phyloP scores from a whole-genome alignment of 2,329 filamentous ascomycete species.

The Cryphonectria carpinicola region DNA sequence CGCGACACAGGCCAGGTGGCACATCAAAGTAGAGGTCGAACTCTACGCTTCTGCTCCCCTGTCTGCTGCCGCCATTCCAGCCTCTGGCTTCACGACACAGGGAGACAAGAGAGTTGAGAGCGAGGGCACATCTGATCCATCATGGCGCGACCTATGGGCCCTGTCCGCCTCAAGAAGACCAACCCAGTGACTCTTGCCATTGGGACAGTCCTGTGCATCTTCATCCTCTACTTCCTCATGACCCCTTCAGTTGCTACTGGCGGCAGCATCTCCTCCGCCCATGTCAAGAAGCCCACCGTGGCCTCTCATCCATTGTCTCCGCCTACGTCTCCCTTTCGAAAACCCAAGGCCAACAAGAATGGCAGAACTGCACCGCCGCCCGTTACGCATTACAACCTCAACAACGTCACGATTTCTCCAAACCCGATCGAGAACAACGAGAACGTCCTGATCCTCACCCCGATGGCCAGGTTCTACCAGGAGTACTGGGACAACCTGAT shows the following conservation, averaged over 20 bases:
- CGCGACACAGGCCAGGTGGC: conserved; percentile 26
- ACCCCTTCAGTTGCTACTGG: conserved; percentile 54
- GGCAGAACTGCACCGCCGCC: conserved; percentile 71
- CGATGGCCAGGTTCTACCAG: conserved; percentile 90
- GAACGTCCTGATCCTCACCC: conserved; percentile 87
- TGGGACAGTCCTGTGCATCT: conserved; percentile 71
- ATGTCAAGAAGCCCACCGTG: conserved; percentile 47
- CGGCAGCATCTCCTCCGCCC: conserved; percentile 52
- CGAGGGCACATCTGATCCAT: conserved; percentile 32
- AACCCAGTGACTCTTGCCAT: conserved; percentile 77
- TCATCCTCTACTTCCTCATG: conserved; percentile 69
- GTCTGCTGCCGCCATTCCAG: conserved; percentile 16
- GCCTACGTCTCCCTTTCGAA: conserved; percentile 74
- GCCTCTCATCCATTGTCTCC: conserved; percentile 74
- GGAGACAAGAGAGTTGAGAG: neutral
- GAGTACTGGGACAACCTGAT: conserved; percentile 95
- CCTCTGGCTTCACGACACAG: conserved; percentile 21
- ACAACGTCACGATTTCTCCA: conserved; percentile 84
- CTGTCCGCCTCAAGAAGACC: conserved; percentile 76
- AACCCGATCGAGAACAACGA: conserved; percentile 80
- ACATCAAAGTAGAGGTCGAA: conserved; percentile 19
- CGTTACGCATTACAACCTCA: conserved; percentile 91
- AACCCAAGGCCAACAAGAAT: conserved; percentile 58
- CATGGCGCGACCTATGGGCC: conserved; percentile 63
- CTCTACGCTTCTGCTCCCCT: conserved; percentile 3